A percentile compares a stretch with the other conserved stretches of the same genome.
Evolutionary conservation across 306 rosid genomes (phyloP).

Genomic region (Boehmeria nivea): DNA sequence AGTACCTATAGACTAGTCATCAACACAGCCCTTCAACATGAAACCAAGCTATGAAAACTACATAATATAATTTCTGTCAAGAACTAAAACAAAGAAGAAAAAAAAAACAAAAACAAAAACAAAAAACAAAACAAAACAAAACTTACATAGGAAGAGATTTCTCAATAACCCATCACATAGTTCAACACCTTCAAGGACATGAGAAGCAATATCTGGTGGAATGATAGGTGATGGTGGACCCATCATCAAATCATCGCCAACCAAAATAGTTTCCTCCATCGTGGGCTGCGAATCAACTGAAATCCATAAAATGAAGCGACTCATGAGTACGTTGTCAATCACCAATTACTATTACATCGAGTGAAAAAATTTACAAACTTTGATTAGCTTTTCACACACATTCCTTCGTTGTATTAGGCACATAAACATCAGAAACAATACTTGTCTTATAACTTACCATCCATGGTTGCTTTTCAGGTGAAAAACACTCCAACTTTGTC

Average conservation of each 20-base stretch:
- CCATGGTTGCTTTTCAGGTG: conserved; percentile 44
- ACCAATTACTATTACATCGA: background rate
- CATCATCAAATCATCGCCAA: conserved; percentile 88
- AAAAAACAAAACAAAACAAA: background rate
- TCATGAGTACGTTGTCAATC: background rate
- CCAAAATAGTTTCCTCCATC: conserved; percentile 94
- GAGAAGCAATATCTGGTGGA: conserved; percentile 89
- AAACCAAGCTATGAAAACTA: no score
- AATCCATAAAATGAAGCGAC: conserved; percentile 10
- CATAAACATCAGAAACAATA: background rate
- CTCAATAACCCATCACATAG: conserved; percentile 79
- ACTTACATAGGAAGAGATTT: conserved; percentile 84
- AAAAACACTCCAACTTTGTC: background rate
- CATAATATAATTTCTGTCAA: background rate
- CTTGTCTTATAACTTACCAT: conserved; percentile 38
- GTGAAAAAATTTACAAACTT: no score
- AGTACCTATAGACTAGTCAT: background rate
- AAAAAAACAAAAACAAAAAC: background rate
- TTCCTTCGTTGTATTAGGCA: background rate
- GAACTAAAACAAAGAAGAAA: no score
- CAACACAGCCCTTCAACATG: no score
- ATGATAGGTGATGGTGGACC: conserved; percentile 92
- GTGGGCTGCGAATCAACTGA: conserved; percentile 88
- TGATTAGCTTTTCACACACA: no score
- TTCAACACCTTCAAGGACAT: conserved; percentile 85